Evolutionary conservation across 768 basidiomycete species (phyloP).

Genomic region (Suillus placidus): DNA sequence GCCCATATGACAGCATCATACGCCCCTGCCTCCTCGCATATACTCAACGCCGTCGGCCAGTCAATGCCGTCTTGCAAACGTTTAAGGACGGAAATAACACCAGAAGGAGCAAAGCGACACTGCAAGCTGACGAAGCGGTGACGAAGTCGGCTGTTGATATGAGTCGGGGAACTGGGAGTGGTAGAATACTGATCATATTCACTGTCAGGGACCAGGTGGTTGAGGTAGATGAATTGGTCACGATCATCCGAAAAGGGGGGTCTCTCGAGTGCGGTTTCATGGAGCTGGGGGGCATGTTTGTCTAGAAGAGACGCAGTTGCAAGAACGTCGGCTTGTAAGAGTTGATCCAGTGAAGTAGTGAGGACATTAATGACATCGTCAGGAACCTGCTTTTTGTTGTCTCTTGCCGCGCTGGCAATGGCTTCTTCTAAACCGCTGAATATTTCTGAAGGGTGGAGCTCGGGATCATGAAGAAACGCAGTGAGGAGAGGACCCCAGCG

Average conservation of each 20-base stretch:
- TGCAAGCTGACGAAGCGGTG: conserved; percentile 72
- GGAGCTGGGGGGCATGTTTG: conserved; percentile 63
- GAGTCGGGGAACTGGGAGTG: conserved; percentile 38
- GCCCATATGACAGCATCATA: conserved; percentile 86
- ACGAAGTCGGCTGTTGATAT: conserved; percentile 54
- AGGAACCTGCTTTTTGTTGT: conserved; percentile 56
- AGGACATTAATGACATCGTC: conserved; percentile 57
- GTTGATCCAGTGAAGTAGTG: conserved; percentile 58
- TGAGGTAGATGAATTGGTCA: conserved; percentile 76
- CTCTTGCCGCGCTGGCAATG: conserved; percentile 47
- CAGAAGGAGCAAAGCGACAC: conserved; percentile 66
- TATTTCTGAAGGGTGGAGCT: conserved; percentile 59
- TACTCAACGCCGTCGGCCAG: conserved; percentile 52
- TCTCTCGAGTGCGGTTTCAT: conserved; percentile 59
- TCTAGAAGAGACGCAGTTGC: conserved; percentile 78
- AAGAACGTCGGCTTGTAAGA: conserved; percentile 62
- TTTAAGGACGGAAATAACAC: conserved; percentile 64
- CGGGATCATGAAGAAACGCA: conserved; percentile 76
- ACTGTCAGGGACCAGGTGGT: conserved; percentile 63
- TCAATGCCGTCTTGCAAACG: conserved; percentile 55
- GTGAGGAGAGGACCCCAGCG: conserved; percentile 75
- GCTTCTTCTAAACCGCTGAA: conserved; percentile 69
- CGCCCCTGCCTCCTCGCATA: conserved; percentile 68
- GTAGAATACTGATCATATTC: conserved; percentile 33
- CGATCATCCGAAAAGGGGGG: conserved; percentile 50